Evolutionary conservation across 1,284 basidiomycete genomes (phyloP), one percentile per base, ranked within the genome.

Genomic region (Fomes fomentarius): DNA sequence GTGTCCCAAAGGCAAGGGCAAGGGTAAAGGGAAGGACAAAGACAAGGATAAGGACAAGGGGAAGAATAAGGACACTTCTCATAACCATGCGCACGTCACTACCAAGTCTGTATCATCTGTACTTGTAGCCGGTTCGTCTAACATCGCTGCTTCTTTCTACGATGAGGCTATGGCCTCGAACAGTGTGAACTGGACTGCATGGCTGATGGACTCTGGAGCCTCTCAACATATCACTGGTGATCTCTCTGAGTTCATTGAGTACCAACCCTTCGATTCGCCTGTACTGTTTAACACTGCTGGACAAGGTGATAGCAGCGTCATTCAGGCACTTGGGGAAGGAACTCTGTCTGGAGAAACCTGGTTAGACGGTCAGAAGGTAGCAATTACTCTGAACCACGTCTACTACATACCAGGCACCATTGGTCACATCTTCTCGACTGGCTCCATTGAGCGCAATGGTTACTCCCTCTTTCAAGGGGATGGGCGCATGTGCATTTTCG

Each of bases 11-110:
- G 28, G 47, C 7, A 50, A 50, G 31, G 31, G 33, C 21, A 50
- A 50, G 47, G 47, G 41, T 4, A 50, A 50, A 17, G 39, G 24
- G 7, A 50, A 50, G 39, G 47, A 31, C 22, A 50, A 50, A 39
- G 47, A 50, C 24, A 22, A 30, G n/a, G 25, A 33, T 34, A 22
- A 30, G n/a, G 25, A 33, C 30, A 41, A 34, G n/a, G 34, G 34
- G 34, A 35, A 35, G 7, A 35, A 17, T 15, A 35, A 35, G 34
- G 34, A 35, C 34, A 35, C n/a, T n/a, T n/a, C 6, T 30, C 28
- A 30, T 6, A 6, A 6, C 38, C 35, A 39, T 31, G 47, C 38
- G 17, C 35, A 48, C 2, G 17, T 14, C 14, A 15, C 12, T 12
- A 12, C 12, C 28, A 12, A 30, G 28, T 30, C 28, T 30, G n/a